A percentile compares a stretch with the other conserved stretches of the same genome.
These are phyloP conservation scores for Hypoxylon sp. DNA, from an alignment of 2,329 filamentous ascomycete genomes.

Conservation along the genomic window DNA sequence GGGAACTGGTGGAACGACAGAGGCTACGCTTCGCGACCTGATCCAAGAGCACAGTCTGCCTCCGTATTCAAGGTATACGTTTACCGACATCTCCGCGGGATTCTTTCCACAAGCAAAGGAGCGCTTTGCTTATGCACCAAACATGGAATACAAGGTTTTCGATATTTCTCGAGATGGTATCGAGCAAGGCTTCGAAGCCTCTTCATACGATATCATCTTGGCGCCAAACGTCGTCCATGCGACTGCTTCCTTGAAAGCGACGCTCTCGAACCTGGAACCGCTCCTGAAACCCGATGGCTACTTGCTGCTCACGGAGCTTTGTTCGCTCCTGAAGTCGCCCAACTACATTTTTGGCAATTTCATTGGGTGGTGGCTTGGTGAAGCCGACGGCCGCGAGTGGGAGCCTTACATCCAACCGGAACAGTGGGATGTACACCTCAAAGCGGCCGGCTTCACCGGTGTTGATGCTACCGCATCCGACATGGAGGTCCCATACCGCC, in stretches of 20 bases:
- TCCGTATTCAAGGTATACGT: slow-evolving; percentile 38
- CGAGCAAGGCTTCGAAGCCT: slow-evolving; percentile 38
- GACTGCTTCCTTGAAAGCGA: slow-evolving; percentile 27
- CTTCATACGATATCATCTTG: slow-evolving; percentile 40
- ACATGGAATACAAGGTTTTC: slow-evolving; percentile 34
- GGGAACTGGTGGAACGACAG: slow-evolving; percentile 42
- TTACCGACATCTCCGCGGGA: slow-evolving; percentile 43
- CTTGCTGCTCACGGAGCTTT: slow-evolving; percentile 43
- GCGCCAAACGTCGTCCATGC: slow-evolving; percentile 38
- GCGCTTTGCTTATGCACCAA: slow-evolving; percentile 34
- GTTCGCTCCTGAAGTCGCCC: slow-evolving; percentile 36
- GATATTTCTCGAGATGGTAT: slow-evolving; percentile 36
- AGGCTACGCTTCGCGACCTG: slow-evolving; percentile 37
- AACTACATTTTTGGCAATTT: slow-evolving; percentile 46
- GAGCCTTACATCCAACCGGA: slow-evolving; percentile 41
- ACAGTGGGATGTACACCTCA: slow-evolving; percentile 39
- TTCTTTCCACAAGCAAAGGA: slow-evolving; percentile 42
- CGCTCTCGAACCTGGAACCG: slow-evolving; percentile 34
- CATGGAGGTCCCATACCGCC: too few species aligned
- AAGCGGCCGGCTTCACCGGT: too few species aligned
- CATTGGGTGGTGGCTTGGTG: slow-evolving; percentile 49
- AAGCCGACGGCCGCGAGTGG: slow-evolving; percentile 38
- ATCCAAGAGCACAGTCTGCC: slow-evolving; percentile 33
- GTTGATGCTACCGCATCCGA: too few species aligned
- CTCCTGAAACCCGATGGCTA: slow-evolving; percentile 44